Percentiles rank a stretch among this genome's conserved stretches.
These are phyloP conservation scores for Amoebophrya sp. DNA, from an alignment of 169 alveolate genomes.

Conservation along the genomic window DNA sequence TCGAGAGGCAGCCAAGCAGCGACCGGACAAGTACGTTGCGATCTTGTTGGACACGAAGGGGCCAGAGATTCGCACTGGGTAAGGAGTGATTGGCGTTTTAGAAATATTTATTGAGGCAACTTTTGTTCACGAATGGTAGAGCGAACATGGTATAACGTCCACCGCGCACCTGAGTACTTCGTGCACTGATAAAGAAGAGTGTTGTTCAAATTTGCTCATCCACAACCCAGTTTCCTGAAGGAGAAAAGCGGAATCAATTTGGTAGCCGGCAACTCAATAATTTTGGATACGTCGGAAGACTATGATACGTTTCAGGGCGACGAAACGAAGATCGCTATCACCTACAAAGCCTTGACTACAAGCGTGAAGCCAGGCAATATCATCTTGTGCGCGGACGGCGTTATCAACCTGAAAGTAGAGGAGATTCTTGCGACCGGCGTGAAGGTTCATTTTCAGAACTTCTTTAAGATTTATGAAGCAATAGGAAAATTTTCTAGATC, in stretches of 20 bases:
- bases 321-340: conserved; percentile 79
- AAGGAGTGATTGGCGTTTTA: conserved; percentile 78
- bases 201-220: too few relatives aligned
- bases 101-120: too few relatives aligned
- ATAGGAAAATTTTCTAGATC: too few relatives aligned
- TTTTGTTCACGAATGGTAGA: too few relatives aligned
- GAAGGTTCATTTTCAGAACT: too few relatives aligned
- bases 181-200: too few relatives aligned
- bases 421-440: conserved; percentile 38
- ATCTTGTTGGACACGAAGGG: conserved; percentile 98
- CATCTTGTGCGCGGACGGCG: conserved; percentile 95
- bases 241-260: background rate
- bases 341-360: conserved; percentile 82
- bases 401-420: conserved; percentile 80
- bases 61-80: conserved; percentile 98
- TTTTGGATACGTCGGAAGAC: background rate
- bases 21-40: conserved; percentile 82
- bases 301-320: conserved; percentile 76
- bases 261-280: background rate
- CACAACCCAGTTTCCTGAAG: conserved; percentile 25
- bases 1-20: conserved; percentile 80
- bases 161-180: too few relatives aligned
- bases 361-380: conserved; percentile 85
- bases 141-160: too few relatives aligned
- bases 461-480: too few relatives aligned